Base-by-base conservation (phyloP, 306 rosid species). In the Myrica gale region DNA sequence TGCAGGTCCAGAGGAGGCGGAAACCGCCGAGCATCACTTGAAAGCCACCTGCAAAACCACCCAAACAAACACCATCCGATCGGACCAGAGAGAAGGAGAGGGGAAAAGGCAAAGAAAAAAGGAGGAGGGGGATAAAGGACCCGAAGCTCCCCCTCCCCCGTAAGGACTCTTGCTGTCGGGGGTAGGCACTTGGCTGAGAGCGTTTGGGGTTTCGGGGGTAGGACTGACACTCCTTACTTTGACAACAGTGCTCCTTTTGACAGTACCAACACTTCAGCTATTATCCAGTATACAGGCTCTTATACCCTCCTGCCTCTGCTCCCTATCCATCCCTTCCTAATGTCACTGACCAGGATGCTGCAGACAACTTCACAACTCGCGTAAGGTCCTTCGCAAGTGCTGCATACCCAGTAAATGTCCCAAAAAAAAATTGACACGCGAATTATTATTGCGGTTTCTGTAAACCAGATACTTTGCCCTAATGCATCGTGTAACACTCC, bases 311-410 rank as follows among this genome's bases (percentile, higher is more conserved):
- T 0, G 41, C 70, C 3, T 54, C 75, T 7, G 15, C 20, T 70
- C 78, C 80, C 0, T 51, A 74, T 4, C 85, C 85, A 5, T 61
- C 51, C 17, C 79, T 82, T 69, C 85, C 85, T 3, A 23, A 4
- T 44, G 2, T 41, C 16, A 70, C 73, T 21, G 79, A 78, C 52
- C 1, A 21, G 5, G 70, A 56, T 0, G 73, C 76, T 32, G 89
- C 71, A 11, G 69, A 68, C 7, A 82, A 52, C 20, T 85, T 75
- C 65, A 74, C 78, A 0, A 48, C 5, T 43, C 62, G 68, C 43
- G 7, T 74, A 13, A 76, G 72, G 80, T 23, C 84, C 7, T 70
- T 85, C 79, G 84, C 86, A 2, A 79, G 80, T 68, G 8, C n/a
- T 2, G 76, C 58, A 23, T 79, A 79, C 52, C 86, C 84, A 0